These are phyloP conservation scores for Didymella arachidicola DNA, from an alignment of 2,329 filamentous ascomycete species.

Conservation along the genomic window DNA sequence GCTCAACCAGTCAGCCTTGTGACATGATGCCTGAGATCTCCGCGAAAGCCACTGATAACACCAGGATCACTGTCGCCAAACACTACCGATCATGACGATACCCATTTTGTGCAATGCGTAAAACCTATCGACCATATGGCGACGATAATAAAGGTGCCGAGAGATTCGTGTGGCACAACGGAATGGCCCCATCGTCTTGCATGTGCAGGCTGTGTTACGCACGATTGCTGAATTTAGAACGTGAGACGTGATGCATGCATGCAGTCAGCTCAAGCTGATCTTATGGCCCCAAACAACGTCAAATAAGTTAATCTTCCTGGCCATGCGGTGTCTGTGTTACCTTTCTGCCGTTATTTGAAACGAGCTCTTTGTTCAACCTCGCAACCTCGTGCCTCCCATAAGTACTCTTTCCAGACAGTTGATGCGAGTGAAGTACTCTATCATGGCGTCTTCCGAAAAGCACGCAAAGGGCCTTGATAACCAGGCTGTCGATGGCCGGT, in stretches of 20 bases:
- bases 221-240: conserved; percentile 1
- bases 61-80: background rate
- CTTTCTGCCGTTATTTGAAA: background rate
- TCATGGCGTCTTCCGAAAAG: background rate
- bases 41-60: background rate
- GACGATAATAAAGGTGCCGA: background rate
- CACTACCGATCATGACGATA: background rate
- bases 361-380: background rate
- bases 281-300: background rate
- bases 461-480: background rate
- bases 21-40: background rate
- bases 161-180: background rate
- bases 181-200: conserved; percentile 1
- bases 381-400: background rate
- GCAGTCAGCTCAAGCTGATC: conserved; percentile 1
- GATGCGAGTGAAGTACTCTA: background rate
- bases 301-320: background rate
- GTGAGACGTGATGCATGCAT: conserved; percentile 1
- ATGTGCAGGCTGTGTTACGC: background rate
- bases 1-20: background rate
- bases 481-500: background rate
- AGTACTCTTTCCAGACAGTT: conserved; percentile 1
- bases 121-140: background rate
- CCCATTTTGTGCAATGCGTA: background rate
- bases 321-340: background rate